Percentiles rank a stretch among this genome's conserved stretches.
Conservation (phyloP, 257 asterid genomes). For the Ocimum tenuiflorum region DNA sequence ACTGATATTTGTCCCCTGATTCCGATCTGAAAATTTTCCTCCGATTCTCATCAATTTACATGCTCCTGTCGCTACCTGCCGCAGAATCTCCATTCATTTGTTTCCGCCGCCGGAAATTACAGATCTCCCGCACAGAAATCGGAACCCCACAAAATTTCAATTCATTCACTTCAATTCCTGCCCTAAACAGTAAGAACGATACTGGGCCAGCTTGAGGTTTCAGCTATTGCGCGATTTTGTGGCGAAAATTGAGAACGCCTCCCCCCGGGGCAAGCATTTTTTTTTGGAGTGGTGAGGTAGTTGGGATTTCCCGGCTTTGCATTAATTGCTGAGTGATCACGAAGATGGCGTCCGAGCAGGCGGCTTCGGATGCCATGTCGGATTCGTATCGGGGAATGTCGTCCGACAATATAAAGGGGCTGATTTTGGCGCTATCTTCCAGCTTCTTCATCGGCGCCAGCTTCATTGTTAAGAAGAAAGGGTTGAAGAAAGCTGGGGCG, state of each 20-base stretch:
- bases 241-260: slow-evolving; percentile 19
- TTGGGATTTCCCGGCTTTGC: not conserved
- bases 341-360: slow-evolving; percentile 41
- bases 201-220: slow-evolving; percentile 9
- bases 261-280: not conserved
- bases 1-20: slow-evolving; percentile 10
- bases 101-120: slow-evolving; percentile 5
- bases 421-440: slow-evolving; percentile 65
- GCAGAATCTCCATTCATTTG: not conserved
- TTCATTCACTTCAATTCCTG: slow-evolving; percentile 2
- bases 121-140: slow-evolving; percentile 19
- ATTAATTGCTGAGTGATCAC: slow-evolving; percentile 13
- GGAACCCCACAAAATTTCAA: not conserved
- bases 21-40: slow-evolving; percentile 23
- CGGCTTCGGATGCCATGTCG: slow-evolving; percentile 24
- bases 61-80: not conserved
- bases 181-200: not conserved
- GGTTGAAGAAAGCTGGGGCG: slow-evolving; percentile 76
- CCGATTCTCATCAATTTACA: not conserved
- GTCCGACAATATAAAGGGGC: slow-evolving; percentile 67
- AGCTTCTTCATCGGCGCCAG: slow-evolving; percentile 81
- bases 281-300: slow-evolving; percentile 23
- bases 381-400: slow-evolving; percentile 49
- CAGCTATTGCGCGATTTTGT: slow-evolving; percentile 3
- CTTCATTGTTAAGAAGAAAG: slow-evolving; percentile 80